These are phyloP conservation scores for Rhodomyrtus tomentosa DNA, from an alignment of 345 rosid genomes.

Conservation along the genomic window DNA sequence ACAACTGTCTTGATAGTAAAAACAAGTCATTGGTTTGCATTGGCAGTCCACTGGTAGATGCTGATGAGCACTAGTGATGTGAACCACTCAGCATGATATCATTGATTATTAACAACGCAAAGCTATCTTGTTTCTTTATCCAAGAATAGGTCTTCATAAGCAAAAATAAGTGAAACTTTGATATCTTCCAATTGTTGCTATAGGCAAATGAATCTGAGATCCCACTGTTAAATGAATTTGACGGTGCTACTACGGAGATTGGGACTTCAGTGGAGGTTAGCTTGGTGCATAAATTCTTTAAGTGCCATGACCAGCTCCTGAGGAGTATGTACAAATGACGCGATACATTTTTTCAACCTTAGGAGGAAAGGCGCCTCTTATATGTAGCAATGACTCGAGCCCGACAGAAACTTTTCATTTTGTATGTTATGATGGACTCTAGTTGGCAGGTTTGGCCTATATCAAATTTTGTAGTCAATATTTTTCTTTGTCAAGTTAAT, in stretches of 20 bases:
- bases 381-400: conserved; percentile 99
- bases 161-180: neutral
- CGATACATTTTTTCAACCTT: neutral
- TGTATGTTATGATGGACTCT: conserved; percentile 68
- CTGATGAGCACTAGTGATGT: neutral
- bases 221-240: conserved; percentile 68
- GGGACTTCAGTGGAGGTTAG: conserved; percentile 63
- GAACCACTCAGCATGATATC: neutral
- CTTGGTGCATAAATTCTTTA: neutral
- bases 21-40: neutral
- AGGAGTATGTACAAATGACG: neutral
- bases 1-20: neutral
- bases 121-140: neutral
- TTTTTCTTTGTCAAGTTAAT: neutral
- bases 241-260: conserved; percentile 33
- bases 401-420: conserved; percentile 65
- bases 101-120: neutral
- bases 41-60: neutral
- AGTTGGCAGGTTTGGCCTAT: conserved; percentile 76
- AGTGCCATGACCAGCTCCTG: neutral
- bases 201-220: conserved; percentile 97
- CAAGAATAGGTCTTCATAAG: neutral
- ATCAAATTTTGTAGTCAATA: neutral
- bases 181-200: neutral
- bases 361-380: conserved; percentile 90